Evolutionary conservation across 2,329 filamentous ascomycete species (phyloP), one percentile per base, ranked within the genome.

Genomic region (Pestalotiopsis fici): DNA sequence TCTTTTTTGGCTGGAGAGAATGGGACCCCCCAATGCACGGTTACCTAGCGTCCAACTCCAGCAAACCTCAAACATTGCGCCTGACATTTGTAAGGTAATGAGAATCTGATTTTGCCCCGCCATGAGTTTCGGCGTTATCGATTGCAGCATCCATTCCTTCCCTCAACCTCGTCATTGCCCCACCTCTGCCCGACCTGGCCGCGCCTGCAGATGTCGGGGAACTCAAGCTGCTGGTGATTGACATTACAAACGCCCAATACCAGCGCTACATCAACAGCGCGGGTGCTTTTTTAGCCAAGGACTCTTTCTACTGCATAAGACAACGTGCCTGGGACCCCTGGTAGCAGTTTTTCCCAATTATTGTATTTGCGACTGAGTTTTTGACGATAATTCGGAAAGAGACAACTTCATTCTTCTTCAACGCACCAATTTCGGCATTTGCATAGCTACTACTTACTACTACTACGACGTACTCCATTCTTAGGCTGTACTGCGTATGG

Each of bases 131-230:
- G n/a, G 12, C 27, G 27, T 60, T 60, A 60, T 60, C 57, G 57
- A 60, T 60, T 60, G 28, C 57, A 23, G 23, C 57, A 35, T 31
- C 59, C 21, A 35, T 12, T 23, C n/a, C 57, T 2, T 28, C 55
- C 55, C 23, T 57, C 23, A 31, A 39, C 13, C 27, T 62, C 59
- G 59, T 62, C 59, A 62, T 62, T 50, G 59, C 59, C 59, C 59
- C 59, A 62, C 59, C 59, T 62, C 59, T 50, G 59, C 25, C 59
- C 59, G 59, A 62, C 21, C 23, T 43, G 59, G n/a, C 59, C 39
- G 59, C 37, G 59, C 15, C 28, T 37, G 57, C 57, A 18, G 28
- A 31, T 31, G 57, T 21, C 9, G 28, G 11, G 28, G n/a, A 31
- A 37, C 13, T 31, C 57, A 60, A 31, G 31, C 55, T 56, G 50